phyloP scores from a whole-genome alignment of 2,329 filamentous ascomycete species.

The Claviceps sorghi region DNA sequence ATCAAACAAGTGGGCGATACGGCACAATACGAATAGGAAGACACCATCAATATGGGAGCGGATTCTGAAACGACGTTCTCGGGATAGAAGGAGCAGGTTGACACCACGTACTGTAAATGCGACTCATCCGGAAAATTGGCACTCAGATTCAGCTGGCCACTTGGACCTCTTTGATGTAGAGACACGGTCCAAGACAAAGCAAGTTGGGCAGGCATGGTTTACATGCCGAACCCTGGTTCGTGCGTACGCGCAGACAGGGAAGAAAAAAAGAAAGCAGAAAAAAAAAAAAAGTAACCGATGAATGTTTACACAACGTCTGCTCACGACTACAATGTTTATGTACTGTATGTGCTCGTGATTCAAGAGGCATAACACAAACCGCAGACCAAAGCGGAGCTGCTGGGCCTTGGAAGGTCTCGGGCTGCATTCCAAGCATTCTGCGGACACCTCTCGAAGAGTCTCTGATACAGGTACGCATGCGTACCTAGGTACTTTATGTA shows the following conservation, averaged over 20 bases:
- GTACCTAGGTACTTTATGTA: no score
- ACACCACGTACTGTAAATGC: background rate
- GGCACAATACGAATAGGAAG: background rate
- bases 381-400: background rate
- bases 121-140: background rate
- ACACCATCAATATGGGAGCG: background rate
- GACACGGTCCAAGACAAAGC: slow-evolving; percentile 3
- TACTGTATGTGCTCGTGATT: background rate
- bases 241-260: background rate
- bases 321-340: background rate
- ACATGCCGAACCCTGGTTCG: slow-evolving; percentile 1
- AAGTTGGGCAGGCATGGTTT: background rate
- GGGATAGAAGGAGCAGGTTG: background rate
- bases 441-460: background rate
- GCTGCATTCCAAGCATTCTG: background rate
- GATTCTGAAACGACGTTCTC: background rate
- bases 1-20: background rate
- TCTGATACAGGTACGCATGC: background rate
- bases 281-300: background rate
- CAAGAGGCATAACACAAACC: background rate
- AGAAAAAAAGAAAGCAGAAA: background rate
- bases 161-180: slow-evolving; percentile 1
- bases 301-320: background rate
- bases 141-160: slow-evolving; percentile 1
- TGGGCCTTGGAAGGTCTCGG: background rate